Base-by-base conservation (phyloP, 768 basidiomycete genomes). In the Boletus insuetus region DNA sequence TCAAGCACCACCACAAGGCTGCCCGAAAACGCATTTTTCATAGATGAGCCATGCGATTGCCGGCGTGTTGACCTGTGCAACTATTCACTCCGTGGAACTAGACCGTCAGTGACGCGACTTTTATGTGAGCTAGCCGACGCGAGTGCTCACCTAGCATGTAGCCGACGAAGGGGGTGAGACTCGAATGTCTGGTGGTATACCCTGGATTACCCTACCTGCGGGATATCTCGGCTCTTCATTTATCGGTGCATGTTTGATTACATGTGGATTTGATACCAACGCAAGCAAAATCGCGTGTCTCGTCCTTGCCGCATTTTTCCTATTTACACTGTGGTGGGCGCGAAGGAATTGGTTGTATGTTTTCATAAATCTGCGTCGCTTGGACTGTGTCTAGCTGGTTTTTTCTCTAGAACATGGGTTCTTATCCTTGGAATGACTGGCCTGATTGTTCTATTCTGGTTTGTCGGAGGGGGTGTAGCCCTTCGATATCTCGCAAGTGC, bases 251-350 rank as follows among this genome's bases (percentile, higher is more conserved):
- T 80, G 81, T 42, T 76, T 97, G 39, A 94, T 97, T 55, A 82
- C 91, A 13, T 92, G 90, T 58, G 93, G 91, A 13, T 94, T 94
- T 67, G 82, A 94, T 70, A 92, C 89, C 44, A 86, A 90, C 59
- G 94, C 94, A 4, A 89, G 86, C 73, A 96, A 96, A 68, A 65
- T 94, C 43, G 93, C 91, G 1, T 83, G 83, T 20, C 69, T 96
- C 20, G 84, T 86, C 10, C 77, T 96, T 47, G 94, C 85, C 10
- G 88, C 70, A n/a, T 90, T 93, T 72, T 95, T 94, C 74, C 59
- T 95, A 32, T 78, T 94, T 61, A 94, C 91, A 1, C 77, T 94
- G 4, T 96, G 91, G 90, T 91, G 90, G 89, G 89, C 89, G 9
- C 77, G 87, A 46, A 78, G 75, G 58, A 89, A 89, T 65, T 79